A percentile compares a stretch with the other conserved stretches of the same genome.
Evolutionary conservation across 176 grass and related monocot species (phyloP).

Genomic region (Oryza meyeriana): DNA sequence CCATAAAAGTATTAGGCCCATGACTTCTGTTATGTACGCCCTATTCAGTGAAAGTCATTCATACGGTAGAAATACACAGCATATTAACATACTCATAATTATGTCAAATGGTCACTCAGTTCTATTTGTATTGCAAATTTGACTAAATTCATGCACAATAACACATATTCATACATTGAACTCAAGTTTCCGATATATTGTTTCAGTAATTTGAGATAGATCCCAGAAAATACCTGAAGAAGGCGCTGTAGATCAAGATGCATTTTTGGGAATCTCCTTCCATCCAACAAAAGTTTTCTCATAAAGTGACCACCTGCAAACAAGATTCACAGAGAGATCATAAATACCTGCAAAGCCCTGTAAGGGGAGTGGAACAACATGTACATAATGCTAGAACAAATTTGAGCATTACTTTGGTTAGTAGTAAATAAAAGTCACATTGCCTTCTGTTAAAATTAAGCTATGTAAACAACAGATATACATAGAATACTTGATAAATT

Average conservation of each 20-base stretch:
- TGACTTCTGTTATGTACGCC: neutral
- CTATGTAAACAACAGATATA: neutral
- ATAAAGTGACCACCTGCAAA: slow-evolving; percentile 74
- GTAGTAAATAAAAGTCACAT: neutral
- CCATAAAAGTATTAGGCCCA: neutral
- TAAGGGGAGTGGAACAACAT: neutral
- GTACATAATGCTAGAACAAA: neutral
- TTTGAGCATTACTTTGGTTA: neutral
- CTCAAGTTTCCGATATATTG: neutral
- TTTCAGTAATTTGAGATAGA: slow-evolving; percentile 10
- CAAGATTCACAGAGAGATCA: slow-evolving; percentile 12
- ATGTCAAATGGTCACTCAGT: neutral
- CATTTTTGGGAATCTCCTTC: slow-evolving; percentile 87
- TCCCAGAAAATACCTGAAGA: slow-evolving; percentile 61
- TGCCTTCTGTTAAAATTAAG: neutral
- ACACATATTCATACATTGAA: neutral
- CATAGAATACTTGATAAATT: neutral
- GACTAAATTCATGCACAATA: neutral
- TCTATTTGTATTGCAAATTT: neutral
- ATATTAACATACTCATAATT: neutral
- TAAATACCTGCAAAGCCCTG: neutral
- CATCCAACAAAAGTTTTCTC: slow-evolving; percentile 88
- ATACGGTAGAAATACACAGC: neutral
- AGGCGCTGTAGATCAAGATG: slow-evolving; percentile 91
- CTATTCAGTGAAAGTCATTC: neutral